Percentiles rank a stretch among this genome's conserved stretches.
These are phyloP conservation scores for Colletotrichum simmondsii DNA, from an alignment of 2,329 filamentous ascomycete species.

Conservation along the genomic window DNA sequence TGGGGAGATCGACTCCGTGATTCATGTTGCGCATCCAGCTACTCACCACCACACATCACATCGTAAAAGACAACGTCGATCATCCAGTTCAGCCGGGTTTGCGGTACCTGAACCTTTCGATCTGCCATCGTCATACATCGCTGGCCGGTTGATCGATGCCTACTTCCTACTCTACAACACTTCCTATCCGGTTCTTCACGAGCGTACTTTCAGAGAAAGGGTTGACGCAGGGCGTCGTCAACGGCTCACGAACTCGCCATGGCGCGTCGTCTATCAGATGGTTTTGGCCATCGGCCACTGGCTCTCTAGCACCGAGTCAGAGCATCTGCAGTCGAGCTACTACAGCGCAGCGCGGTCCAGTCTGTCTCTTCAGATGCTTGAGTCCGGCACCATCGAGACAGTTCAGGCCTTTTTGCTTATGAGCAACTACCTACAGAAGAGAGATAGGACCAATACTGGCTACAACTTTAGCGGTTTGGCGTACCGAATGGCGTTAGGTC, in stretches of 20 bases:
- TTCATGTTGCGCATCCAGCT: background rate
- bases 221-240: constrained; percentile 33
- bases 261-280: constrained; percentile 43
- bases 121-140: constrained; percentile 25
- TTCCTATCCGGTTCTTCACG: constrained; percentile 58
- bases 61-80: constrained; percentile 8
- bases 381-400: constrained; percentile 55
- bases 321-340: constrained; percentile 32
- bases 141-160: constrained; percentile 46
- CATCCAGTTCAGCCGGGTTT: constrained; percentile 1
- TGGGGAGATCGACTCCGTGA: constrained; percentile 36
- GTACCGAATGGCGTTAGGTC: constrained; percentile 58
- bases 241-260: constrained; percentile 11
- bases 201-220: constrained; percentile 54
- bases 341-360: constrained; percentile 45
- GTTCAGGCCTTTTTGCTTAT: constrained; percentile 57
- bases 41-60: background rate
- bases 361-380: constrained; percentile 54
- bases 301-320: constrained; percentile 39
- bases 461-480: constrained; percentile 64
- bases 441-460: constrained; percentile 61
- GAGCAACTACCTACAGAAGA: constrained; percentile 62
- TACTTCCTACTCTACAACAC: constrained; percentile 58
- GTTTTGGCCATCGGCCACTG: constrained; percentile 51
- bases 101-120: constrained; percentile 13